Evolutionary conservation across 1,139 yeast genomes (phyloP).

Genomic region (Suhomyces yuchorum): DNA sequence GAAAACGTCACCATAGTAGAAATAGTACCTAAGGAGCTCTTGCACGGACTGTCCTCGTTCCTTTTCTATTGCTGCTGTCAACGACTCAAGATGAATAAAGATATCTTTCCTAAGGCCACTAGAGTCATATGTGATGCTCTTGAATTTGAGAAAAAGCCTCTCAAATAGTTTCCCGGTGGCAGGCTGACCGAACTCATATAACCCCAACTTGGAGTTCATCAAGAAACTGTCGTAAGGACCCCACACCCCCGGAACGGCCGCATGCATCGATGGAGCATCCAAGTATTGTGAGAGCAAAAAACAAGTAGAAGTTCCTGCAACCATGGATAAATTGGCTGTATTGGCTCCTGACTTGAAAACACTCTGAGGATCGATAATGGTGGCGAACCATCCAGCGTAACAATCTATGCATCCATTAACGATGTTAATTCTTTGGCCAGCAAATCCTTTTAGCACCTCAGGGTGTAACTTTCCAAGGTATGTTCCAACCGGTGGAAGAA

Average conservation of each 20-base stretch:
- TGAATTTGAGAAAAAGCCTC: conserved; percentile 41
- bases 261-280: not conserved
- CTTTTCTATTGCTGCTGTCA: conserved; percentile 26
- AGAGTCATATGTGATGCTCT: conserved; percentile 11
- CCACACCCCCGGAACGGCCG: conserved; percentile 49
- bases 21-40: conserved; percentile 35
- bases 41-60: conserved; percentile 28
- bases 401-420: conserved; percentile 59
- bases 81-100: conserved; percentile 29
- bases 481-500: conserved; percentile 22
- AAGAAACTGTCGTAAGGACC: conserved; percentile 47
- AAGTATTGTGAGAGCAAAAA: conserved; percentile 36
- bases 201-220: conserved; percentile 17
- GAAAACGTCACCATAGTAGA: conserved; percentile 55
- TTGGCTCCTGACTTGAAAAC: conserved; percentile 14
- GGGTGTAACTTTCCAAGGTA: conserved; percentile 21
- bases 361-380: conserved; percentile 16
- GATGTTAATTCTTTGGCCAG: conserved; percentile 22
- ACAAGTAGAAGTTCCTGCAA: conserved; percentile 66
- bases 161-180: conserved; percentile 58
- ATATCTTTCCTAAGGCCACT: not conserved
- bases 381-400: conserved; percentile 55
- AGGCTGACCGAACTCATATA: conserved; percentile 59
- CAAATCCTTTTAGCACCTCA: not conserved
- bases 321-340: conserved; percentile 40